These are phyloP conservation scores for Acanthamoeba sp. DNA, from an alignment of 208 protist genomes.

Conservation along the genomic window DNA sequence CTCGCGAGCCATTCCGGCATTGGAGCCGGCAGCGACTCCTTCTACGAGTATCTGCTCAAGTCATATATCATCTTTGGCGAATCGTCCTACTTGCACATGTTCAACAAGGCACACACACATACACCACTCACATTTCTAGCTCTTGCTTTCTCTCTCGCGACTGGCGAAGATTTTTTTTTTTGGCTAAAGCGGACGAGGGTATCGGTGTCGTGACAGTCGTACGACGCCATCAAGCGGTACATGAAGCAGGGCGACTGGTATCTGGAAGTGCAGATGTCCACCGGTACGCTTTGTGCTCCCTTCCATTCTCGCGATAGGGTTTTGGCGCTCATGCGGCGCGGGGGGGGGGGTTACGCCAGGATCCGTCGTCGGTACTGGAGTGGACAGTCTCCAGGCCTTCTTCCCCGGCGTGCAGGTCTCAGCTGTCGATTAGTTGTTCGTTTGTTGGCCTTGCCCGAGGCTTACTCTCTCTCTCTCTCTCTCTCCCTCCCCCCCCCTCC, in stretches of 20 bases:
- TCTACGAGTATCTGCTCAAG: conserved; percentile 94
- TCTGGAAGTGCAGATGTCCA: conserved; percentile 87
- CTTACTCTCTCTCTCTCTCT: no score
- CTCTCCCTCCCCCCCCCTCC: no score
- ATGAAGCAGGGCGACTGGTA: conserved; percentile 87
- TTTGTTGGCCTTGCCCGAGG: no score
- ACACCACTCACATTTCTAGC: not conserved
- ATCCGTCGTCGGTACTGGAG: conserved; percentile 81
- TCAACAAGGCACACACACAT: not conserved
- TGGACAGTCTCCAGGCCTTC: conserved; percentile 86
- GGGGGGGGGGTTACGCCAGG: not conserved
- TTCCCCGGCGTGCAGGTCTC: conserved; percentile 54
- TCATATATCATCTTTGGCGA: conserved; percentile 88
- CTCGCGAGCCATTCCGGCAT: conserved; percentile 72
- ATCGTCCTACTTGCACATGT: conserved; percentile 83
- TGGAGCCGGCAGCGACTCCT: conserved; percentile 91
- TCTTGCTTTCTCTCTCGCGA: not conserved
- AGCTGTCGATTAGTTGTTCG: not conserved
- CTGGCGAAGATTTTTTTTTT: not conserved
- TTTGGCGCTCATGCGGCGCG: no score
- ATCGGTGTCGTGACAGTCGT: not conserved
- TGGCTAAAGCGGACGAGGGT: not conserved
- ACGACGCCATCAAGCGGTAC: conserved; percentile 76
- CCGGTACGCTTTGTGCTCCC: not conserved
- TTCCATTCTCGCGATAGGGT: not conserved